Evolutionary conservation across 768 basidiomycete genomes (phyloP), one percentile per base, ranked within the genome.

Genomic region (Dentipellis fragilis): DNA sequence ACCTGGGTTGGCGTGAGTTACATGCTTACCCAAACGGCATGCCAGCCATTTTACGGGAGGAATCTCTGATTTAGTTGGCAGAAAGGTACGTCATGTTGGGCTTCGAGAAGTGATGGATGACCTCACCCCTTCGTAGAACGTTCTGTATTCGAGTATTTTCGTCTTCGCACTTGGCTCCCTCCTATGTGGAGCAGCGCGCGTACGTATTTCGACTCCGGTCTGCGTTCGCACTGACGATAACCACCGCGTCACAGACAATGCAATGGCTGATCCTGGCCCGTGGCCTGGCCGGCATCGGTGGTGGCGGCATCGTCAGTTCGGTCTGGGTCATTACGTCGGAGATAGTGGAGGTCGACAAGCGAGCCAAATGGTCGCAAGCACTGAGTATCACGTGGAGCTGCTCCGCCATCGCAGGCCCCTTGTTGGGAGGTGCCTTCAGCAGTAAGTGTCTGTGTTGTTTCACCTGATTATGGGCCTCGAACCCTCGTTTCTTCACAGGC

Each of bases 281-380:
- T 49, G 76, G 71, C 51, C 57, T 80, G 54, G 85, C 88, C 57
- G 90, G 90, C 45, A 74, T 89, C 57, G 90, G 90, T n/a, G 90
- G 85, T 14, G 90, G 90, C 37, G 90, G 90, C 9, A 90, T 93
- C 59, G 89, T 91, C 56, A 81, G 81, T 65, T 78, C 85, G 45
- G 89, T 92, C 37, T 92, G 90, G 90, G 81, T 88, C 21, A 84
- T 93, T 57, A 90, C 87, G 47, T 80, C 89, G 59, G 89, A 93
- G 67, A 82, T 93, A 57, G 89, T 92, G 42, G 81, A 84, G 66
- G 76, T 81, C 29, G 74, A 72, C 58, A 72, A 77, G 57, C 80
- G 87, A 56, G 84, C 88, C 50, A 88, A 83, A 66, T 92, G 88
- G 89, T 89, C 87, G 10, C 87, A 88, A 67, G 87, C 87, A 17